A percentile compares a stretch with the other conserved stretches of the same genome.
phyloP scores from a whole-genome alignment of 1,284 basidiomycete genomes.

The Xanthoconium separans region DNA sequence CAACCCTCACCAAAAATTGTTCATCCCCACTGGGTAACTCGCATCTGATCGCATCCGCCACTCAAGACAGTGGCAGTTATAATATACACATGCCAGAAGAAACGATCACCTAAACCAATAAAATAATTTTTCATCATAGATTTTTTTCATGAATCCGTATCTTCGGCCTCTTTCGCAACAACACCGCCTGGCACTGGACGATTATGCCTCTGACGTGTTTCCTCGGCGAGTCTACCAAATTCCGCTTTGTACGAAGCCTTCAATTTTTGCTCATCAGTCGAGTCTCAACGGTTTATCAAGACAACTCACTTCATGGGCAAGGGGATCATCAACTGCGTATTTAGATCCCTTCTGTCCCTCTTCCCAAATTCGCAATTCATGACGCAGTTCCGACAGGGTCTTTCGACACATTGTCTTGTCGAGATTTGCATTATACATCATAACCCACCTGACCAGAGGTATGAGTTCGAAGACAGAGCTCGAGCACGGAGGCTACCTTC shows the following conservation, averaged over 20 bases:
- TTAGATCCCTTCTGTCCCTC: conserved; percentile 41
- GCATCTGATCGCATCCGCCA: background rate
- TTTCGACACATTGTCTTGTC: conserved; percentile 56
- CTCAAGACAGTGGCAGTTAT: conserved; percentile 1
- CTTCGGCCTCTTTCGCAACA: conserved; percentile 4
- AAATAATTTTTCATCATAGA: conserved; percentile 2
- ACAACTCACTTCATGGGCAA: conserved; percentile 47
- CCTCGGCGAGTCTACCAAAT: conserved; percentile 26
- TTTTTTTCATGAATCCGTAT: conserved; percentile 11
- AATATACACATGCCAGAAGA: background rate
- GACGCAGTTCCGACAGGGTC: conserved; percentile 45
- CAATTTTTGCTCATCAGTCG: background rate
- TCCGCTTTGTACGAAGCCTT: conserved; percentile 27
- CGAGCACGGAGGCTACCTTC: conserved; percentile 42
- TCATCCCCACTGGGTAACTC: background rate
- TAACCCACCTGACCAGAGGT: conserved; percentile 53
- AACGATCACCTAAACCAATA: conserved; percentile 1
- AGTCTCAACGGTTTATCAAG: background rate
- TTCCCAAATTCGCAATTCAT: conserved; percentile 61
- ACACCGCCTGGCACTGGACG: conserved; percentile 1
- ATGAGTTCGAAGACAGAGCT: background rate
- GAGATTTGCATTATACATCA: conserved; percentile 68
- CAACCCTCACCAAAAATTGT: conserved; percentile 6
- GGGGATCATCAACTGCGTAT: conserved; percentile 41
- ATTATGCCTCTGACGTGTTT: conserved; percentile 19